A percentile compares a stretch with the other conserved stretches of the same genome.
Evolutionary conservation across 2,329 filamentous ascomycete species (phyloP).

Genomic region (Ophiostoma montium): DNA sequence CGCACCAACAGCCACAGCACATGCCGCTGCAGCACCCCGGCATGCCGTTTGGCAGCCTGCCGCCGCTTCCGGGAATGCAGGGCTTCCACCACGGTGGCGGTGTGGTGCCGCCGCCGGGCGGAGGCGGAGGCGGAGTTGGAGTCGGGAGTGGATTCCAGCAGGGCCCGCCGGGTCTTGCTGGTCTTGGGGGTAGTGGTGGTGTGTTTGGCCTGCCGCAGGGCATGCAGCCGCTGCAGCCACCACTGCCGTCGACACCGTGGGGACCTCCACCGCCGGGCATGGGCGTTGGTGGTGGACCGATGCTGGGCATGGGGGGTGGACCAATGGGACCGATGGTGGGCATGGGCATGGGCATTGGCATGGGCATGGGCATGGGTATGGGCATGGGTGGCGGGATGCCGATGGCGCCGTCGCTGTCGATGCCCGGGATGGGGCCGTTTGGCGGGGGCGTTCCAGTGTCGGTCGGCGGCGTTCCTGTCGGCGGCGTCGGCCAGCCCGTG

Average conservation of each 20-base stretch:
- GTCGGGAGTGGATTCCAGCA: neutral
- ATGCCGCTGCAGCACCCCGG: neutral
- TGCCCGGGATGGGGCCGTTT: slow-evolving; percentile 8
- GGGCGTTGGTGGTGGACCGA: too few relatives aligned
- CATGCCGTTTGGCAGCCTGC: neutral
- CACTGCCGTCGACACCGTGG: neutral
- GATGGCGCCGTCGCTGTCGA: neutral
- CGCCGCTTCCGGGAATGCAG: neutral
- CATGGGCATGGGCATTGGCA: neutral
- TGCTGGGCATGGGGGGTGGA: neutral
- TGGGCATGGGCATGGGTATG: too few relatives aligned
- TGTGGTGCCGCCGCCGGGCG: neutral
- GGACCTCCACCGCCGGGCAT: neutral
- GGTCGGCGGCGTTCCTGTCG: too few relatives aligned
- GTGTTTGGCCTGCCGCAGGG: neutral
- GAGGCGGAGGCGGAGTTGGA: too few relatives aligned
- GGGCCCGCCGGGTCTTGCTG: slow-evolving; percentile 1
- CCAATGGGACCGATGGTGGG: neutral
- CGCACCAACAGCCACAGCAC: neutral
- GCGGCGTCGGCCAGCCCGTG: slow-evolving; percentile 18
- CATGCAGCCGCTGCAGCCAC: neutral
- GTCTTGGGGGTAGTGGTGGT: neutral
- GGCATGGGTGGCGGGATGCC: neutral
- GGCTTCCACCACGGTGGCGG: neutral
- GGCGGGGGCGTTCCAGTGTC: slow-evolving; percentile 18